These are phyloP conservation scores for Epithele typhae DNA, from an alignment of 768 basidiomycete genomes.

Conservation along the genomic window DNA sequence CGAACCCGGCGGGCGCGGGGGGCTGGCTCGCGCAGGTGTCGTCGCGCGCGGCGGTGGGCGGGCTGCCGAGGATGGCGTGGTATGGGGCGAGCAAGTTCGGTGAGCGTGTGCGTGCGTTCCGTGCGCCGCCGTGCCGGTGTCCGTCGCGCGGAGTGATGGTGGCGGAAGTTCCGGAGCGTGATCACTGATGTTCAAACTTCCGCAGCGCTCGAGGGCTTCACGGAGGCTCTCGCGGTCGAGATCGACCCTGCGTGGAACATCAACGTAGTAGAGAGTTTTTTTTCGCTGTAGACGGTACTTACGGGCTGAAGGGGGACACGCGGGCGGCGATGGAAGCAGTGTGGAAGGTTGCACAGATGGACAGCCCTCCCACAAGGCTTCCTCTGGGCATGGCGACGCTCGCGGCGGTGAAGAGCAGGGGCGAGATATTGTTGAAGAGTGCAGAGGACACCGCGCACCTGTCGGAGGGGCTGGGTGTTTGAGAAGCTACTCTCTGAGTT, in stretches of 20 bases:
- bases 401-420: background rate
- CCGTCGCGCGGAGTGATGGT: too few species aligned
- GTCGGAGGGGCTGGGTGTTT: slow-evolving; percentile 5
- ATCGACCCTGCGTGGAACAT: slow-evolving; percentile 16
- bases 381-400: slow-evolving; percentile 5
- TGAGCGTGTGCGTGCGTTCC: too few species aligned
- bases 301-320: background rate
- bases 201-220: slow-evolving; percentile 4
- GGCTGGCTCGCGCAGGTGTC: slow-evolving; percentile 11
- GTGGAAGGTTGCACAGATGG: slow-evolving; percentile 4
- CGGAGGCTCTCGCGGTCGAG: slow-evolving; percentile 4
- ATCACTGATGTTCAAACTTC: too few species aligned
- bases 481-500: background rate
- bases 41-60: slow-evolving; percentile 1
- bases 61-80: background rate
- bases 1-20: slow-evolving; percentile 13
- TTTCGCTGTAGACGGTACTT: background rate
- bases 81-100: slow-evolving; percentile 8
- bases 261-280: slow-evolving; percentile 7
- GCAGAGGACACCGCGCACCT: background rate
- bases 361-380: slow-evolving; percentile 3
- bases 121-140: too few species aligned
- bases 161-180: too few species aligned
- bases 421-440: background rate
- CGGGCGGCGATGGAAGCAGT: slow-evolving; percentile 3